phyloP scores from a whole-genome alignment of 768 basidiomycete species.

The Mycena galericulata region DNA sequence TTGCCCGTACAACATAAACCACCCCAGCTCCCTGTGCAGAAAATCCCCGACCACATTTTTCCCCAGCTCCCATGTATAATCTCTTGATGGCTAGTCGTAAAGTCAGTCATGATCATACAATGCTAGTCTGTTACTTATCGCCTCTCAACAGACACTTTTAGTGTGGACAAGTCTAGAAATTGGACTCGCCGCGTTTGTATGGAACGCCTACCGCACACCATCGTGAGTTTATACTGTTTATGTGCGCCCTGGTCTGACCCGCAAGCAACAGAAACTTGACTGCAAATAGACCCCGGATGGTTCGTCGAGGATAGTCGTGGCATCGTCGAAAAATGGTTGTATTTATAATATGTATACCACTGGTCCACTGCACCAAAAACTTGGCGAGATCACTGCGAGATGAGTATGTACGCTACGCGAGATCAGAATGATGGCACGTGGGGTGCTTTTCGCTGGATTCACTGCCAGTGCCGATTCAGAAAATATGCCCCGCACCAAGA shows the following conservation, averaged over 20 bases:
- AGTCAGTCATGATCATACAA: neutral
- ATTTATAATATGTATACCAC: too few relatives aligned
- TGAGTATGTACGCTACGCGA: too few relatives aligned
- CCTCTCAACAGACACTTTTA: constrained; percentile 2
- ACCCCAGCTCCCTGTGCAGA: neutral
- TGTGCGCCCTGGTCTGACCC: neutral
- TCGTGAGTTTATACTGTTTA: neutral
- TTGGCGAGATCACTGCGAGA: too few relatives aligned
- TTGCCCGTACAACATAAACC: neutral
- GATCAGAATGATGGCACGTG: too few relatives aligned
- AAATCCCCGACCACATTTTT: neutral
- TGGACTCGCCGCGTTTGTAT: constrained; percentile 1
- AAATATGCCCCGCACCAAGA: too few relatives aligned
- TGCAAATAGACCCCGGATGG: neutral
- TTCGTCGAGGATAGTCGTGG: neutral
- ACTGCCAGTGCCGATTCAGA: too few relatives aligned
- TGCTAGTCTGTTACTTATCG: neutral
- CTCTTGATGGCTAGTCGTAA: constrained; percentile 16
- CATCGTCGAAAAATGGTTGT: too few relatives aligned
- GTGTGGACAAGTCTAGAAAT: constrained; percentile 13
- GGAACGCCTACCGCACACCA: constrained; percentile 13
- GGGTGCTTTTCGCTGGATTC: too few relatives aligned
- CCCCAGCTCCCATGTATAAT: constrained; percentile 12
- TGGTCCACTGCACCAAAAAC: too few relatives aligned
- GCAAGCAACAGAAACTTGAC: neutral